Evolutionary conservation across 805 yeast species (phyloP).

Genomic region (Isabelozyma heimii): DNA sequence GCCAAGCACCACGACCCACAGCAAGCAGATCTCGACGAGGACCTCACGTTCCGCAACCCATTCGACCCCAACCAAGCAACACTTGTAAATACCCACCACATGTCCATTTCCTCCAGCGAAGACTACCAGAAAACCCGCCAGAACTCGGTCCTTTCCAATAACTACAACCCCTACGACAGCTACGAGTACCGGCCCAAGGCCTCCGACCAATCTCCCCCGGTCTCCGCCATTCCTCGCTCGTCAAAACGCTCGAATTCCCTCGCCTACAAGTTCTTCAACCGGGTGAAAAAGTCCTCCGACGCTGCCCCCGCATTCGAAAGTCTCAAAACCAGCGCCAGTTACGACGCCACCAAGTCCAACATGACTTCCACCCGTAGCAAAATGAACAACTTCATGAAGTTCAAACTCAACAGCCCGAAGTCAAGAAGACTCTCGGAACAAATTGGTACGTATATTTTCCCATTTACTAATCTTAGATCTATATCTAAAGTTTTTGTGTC

Average conservation of each 20-base stretch:
- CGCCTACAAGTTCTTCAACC: conserved; percentile 16
- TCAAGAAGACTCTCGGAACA: conserved; percentile 24
- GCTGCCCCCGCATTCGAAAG: conserved; percentile 1
- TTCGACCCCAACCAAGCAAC: conserved; percentile 11
- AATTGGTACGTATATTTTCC: conserved; percentile 31
- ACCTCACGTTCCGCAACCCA: conserved; percentile 12
- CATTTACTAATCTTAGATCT: neutral
- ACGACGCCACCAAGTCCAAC: conserved; percentile 36
- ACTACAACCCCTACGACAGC: neutral
- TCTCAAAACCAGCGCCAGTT: conserved; percentile 19
- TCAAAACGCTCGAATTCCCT: conserved; percentile 13
- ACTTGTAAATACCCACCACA: conserved; percentile 2
- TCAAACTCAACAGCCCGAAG: conserved; percentile 5
- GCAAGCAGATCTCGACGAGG: neutral
- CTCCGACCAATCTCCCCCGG: neutral
- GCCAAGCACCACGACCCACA: no score
- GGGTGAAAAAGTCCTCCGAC: conserved; percentile 8
- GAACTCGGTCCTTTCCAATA: neutral
- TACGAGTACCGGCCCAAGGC: neutral
- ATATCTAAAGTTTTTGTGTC: neutral
- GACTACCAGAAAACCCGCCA: neutral
- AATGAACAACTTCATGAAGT: conserved; percentile 9
- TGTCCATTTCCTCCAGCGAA: neutral
- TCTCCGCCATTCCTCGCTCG: neutral
- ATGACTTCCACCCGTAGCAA: conserved; percentile 30